Conservation (phyloP, 1,284 basidiomycete genomes). For the Somion occarium region DNA sequence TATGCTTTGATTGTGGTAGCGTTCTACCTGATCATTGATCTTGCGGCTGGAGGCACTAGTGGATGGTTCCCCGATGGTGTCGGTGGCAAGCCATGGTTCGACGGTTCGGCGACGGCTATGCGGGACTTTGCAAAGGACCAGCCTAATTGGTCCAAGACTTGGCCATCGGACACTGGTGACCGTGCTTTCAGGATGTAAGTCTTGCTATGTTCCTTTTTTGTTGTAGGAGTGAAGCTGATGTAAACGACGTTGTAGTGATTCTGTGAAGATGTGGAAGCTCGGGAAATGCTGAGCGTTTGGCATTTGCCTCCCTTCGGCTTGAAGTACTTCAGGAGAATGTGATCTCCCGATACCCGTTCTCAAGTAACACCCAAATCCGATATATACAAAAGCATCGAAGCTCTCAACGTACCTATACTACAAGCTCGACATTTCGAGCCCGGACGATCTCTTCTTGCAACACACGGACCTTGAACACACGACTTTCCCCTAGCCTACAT, state of each 20-base stretch:
- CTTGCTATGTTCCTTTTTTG: slow-evolving; percentile 6
- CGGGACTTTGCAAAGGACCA: slow-evolving; percentile 63
- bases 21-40: slow-evolving; percentile 79
- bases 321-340: background rate
- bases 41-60: slow-evolving; percentile 81
- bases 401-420: background rate
- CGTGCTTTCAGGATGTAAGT: slow-evolving; percentile 74
- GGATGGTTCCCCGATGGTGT: slow-evolving; percentile 84
- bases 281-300: slow-evolving; percentile 16
- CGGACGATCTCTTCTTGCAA: background rate
- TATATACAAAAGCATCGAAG: background rate
- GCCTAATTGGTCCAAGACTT: slow-evolving; percentile 64
- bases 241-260: slow-evolving; percentile 33
- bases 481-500: background rate
- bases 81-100: slow-evolving; percentile 77
- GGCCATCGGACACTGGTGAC: slow-evolving; percentile 55
- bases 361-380: background rate
- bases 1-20: slow-evolving; percentile 32
- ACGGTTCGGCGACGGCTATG: slow-evolving; percentile 62
- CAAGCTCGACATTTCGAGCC: background rate
- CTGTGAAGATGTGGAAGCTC: slow-evolving; percentile 64
- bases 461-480: too few species aligned
- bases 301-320: background rate
- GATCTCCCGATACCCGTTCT: background rate
- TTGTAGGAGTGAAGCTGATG: slow-evolving; percentile 3